Evolutionary conservation across 2,329 filamentous ascomycete genomes (phyloP), one percentile per base, ranked within the genome.

Genomic region (Amauroascus niger): DNA sequence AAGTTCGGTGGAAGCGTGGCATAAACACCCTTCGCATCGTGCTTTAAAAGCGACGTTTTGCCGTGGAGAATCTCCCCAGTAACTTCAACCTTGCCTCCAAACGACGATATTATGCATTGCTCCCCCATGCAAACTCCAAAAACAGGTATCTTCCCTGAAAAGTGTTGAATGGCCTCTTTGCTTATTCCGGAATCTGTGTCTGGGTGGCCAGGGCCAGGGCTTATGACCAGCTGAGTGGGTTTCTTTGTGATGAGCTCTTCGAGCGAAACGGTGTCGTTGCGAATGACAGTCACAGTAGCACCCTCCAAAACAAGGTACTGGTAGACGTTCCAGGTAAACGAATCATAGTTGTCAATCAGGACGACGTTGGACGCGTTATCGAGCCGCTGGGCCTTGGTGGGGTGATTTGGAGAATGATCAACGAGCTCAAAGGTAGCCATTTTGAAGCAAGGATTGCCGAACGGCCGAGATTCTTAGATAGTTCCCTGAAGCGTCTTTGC

Each of bases 71-170:
- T 96, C 73, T 98, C 93, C 24, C 93, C 93, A 8, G 93, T 95
- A 55, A 88, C 91, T 66, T 84, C 85, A 48, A 98, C 93, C 49
- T 86, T 83, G 57, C 93, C 93, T 46, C 93, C 93, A 65, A 94
- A 97, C 30, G 88, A 84, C 52, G 93, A 87, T 67, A 94, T 91
- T 60, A 98, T 97, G 71, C 93, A 98, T 76, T 98, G 93, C 83
- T 96, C 85, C 62, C 93, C 93, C 91, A 98, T 97, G 67, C 93
- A 98, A 28, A 98, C 93, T n/a, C 93, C 93, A 50, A 98, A 81
- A 13, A 98, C 82, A 9, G 93, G 93, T 47, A 98, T 87, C 72
- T 95, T 97, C 61, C 93, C 93, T 28, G 86, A 83, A 69, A 97
- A 98, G 69, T 96, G 78, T 63, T 82, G 78, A 65, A 98, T 95